Base-by-base conservation (phyloP, 768 basidiomycete genomes). In the Rhizopogon salebrosus region DNA sequence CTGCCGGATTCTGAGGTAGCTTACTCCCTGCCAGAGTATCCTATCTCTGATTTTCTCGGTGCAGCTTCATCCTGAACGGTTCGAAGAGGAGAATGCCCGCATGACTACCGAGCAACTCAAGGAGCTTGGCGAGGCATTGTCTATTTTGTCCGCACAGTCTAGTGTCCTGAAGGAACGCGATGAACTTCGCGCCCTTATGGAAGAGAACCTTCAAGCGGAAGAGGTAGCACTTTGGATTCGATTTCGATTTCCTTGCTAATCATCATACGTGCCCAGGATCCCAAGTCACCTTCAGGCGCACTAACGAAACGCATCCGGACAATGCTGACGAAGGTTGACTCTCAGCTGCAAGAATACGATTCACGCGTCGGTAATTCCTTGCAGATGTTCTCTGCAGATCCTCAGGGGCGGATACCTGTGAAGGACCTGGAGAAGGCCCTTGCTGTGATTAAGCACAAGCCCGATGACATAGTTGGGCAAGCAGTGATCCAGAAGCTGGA, bases 71-170 rank as follows among this genome's bases (percentile, higher is more conserved):
- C 80, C 84, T n/a, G 83, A 89, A 56, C 68, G 72, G 24, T 45
- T 71, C 23, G 82, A 79, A 53, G 75, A 79, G 43, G 85, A 83
- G 27, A 83, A 87, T 59, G 93, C 92, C n/a, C 86, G 92, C 40
- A 98, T 99, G 95, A 98, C 94, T 2, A 83, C 88, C 9, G 95
- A 98, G 62, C 95, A 99, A 62, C 78, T 99, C 22, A 89, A 87
- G 64, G 97, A 99, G 70, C 80, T 99, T 35, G 87, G 87, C 36
- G 94, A 95, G 58, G 94, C 95, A 2, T 74, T 98, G 52, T 85
- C 88, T 3, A 81, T 98, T 62, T 75, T 98, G 50, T 95, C 93
- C 16, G 89, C 95, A 54, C 94, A 89, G 68, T 95, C 92, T 4
- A 90, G 88, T 56, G 95, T 98, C 34, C 79, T 98, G 53, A 94